Evolutionary conservation across 2,329 filamentous ascomycete species (phyloP), one percentile per base, ranked within the genome.

Genomic region (Peltaster fructicola): DNA sequence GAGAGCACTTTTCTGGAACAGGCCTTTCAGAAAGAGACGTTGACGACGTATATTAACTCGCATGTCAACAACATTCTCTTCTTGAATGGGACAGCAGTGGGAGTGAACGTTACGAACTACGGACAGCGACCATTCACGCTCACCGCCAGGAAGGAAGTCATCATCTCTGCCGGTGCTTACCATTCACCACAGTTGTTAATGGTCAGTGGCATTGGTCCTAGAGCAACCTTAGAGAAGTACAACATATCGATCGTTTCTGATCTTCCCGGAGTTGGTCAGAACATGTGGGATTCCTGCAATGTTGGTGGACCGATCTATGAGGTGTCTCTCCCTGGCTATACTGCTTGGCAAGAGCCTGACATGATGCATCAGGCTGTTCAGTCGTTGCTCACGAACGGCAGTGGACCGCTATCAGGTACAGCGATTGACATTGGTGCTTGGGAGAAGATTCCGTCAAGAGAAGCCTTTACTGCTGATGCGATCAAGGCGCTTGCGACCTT

Each of bases 261-360:
- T 19, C 50, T 59, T 1, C 53, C 54, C 1, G 61, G 61, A 1
- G 63, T 67, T 1, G 64, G 62, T 4, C 48, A 62, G 34, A 57
- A 60, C 26, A 47, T 66, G 32, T 50, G 51, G 30, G 61, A 66
- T 27, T 50, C 54, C 21, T 25, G 30, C 11, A 20, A 23, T 15
- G 20, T 26, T 7, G 18, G 18, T 5, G 29, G 36, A 4, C 30
- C 37, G 11, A 25, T 23, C 3, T 25, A 23, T 15, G 16, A 18
- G 12, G 26, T 29, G 4, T 21, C 22, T 11, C 20, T 29, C 8
- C n/a, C 20, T 3, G 20, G 7, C 6, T 27, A 27, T 14, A 22
- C 23, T 14, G 25, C 16, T 4, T n/a, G n/a, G n/a, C n/a, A n/a
- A n/a, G n/a, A n/a, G n/a, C n/a, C n/a, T n/a, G n/a, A n/a, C n/a